Percentiles rank a stretch among this genome's conserved stretches.
These are phyloP conservation scores for Rhizopogon roseolus DNA, from an alignment of 768 basidiomycete genomes.

Conservation along the genomic window DNA sequence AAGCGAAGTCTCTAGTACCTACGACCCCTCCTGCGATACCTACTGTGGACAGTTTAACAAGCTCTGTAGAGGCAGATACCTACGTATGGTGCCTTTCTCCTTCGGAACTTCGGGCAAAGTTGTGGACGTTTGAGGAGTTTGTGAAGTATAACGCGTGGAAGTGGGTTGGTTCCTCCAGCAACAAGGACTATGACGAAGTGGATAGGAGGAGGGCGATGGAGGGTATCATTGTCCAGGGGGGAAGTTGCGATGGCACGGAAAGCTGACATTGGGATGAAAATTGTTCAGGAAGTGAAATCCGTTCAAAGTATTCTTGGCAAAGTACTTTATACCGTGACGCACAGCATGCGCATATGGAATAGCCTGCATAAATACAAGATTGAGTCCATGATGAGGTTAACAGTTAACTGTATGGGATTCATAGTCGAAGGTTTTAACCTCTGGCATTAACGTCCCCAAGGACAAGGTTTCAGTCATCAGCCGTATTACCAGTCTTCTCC, in stretches of 20 bases:
- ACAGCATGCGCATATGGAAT: no score
- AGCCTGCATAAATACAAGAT: no score
- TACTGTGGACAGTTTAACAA: slow-evolving; percentile 25
- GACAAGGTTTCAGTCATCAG: slow-evolving; percentile 66
- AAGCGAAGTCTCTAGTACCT: slow-evolving; percentile 34
- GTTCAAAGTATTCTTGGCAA: no score
- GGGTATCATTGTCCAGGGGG: slow-evolving; percentile 21
- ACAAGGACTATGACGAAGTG: slow-evolving; percentile 45
- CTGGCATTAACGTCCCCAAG: slow-evolving; percentile 78
- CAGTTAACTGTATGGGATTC: no score
- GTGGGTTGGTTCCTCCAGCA: slow-evolving; percentile 55
- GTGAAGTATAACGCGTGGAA: slow-evolving; percentile 70
- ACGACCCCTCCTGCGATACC: slow-evolving; percentile 39
- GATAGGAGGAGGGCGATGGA: slow-evolving; percentile 43
- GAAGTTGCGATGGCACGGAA: neutral
- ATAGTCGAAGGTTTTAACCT: slow-evolving; percentile 85
- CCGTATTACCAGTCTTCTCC: slow-evolving; percentile 81
- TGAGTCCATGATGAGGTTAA: no score
- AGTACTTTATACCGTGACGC: no score
- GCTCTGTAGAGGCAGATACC: slow-evolving; percentile 50
- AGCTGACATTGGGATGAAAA: no score
- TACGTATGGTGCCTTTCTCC: slow-evolving; percentile 62
- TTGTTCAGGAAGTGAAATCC: no score
- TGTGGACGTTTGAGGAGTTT: slow-evolving; percentile 87
- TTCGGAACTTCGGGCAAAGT: slow-evolving; percentile 41